Conservation (phyloP, 2,329 filamentous ascomycete species). For the Magnaporthales sp. region DNA sequence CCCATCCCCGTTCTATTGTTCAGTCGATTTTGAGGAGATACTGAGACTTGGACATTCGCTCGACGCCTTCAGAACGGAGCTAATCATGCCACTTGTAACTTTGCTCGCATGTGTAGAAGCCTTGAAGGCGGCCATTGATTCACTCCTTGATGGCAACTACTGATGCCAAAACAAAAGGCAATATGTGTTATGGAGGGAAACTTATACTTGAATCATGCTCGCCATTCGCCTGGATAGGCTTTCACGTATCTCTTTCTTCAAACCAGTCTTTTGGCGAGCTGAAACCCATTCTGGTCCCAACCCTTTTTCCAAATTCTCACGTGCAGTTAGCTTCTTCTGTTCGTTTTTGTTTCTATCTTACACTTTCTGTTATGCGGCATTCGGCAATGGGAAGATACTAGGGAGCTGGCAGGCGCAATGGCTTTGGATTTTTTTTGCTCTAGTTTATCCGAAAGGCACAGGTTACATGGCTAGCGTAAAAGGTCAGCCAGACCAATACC, state of each 20-base stretch:
- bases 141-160: background rate
- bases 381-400: constrained; percentile 1
- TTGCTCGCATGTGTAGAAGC: background rate
- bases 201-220: background rate
- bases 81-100: background rate
- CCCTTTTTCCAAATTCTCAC: background rate
- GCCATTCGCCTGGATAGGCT: background rate
- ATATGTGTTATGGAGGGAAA: background rate
- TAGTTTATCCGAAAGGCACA: background rate
- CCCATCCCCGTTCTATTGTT: background rate
- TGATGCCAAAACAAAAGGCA: background rate
- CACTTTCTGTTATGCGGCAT: background rate
- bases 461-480: background rate
- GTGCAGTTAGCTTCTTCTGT: no score
- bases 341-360: background rate
- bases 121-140: background rate
- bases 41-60: constrained; percentile 1
- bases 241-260: background rate
- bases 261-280: background rate
- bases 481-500: background rate
- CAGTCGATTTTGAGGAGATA: background rate
- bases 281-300: background rate
- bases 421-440: background rate
- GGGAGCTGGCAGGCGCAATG: background rate
- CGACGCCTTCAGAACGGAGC: background rate